Evolutionary conservation across 139 green algal species (phyloP).

Genomic region (Volvox africanus): DNA sequence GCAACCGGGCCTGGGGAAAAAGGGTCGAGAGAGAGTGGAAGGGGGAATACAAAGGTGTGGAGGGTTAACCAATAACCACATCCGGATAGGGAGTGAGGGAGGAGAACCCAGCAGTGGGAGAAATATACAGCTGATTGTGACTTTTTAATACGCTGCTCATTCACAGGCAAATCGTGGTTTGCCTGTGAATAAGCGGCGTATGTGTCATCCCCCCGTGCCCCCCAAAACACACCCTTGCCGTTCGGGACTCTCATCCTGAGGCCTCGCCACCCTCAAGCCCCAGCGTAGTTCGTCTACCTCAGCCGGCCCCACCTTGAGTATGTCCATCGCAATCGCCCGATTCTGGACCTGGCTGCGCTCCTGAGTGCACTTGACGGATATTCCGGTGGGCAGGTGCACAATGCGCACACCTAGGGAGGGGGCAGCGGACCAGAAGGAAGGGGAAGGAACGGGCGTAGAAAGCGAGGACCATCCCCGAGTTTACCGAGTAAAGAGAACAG

Average conservation of each 20-base stretch:
- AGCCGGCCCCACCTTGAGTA: slow-evolving; percentile 27
- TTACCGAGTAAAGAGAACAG: too few species aligned
- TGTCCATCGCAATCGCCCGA: slow-evolving; percentile 71
- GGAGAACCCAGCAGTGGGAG: neutral
- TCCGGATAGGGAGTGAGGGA: neutral
- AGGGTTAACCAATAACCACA: neutral
- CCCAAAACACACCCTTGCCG: neutral
- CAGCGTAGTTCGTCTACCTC: neutral
- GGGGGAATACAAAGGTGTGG: neutral
- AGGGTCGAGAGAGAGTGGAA: neutral
- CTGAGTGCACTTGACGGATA: slow-evolving; percentile 88
- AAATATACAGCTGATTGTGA: neutral
- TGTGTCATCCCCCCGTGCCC: neutral
- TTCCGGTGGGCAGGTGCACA: slow-evolving; percentile 89
- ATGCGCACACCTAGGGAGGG: slow-evolving; percentile 81
- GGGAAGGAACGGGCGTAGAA: neutral
- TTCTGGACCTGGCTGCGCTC: slow-evolving; percentile 87
- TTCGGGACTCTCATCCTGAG: neutral
- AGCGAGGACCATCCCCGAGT: too few species aligned
- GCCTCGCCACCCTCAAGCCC: too few species aligned
- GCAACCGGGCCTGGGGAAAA: slow-evolving; percentile 77
- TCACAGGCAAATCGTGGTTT: too few species aligned
- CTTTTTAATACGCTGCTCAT: too few species aligned
- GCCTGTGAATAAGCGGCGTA: too few species aligned
- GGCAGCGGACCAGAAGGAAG: neutral